Evolutionary conservation across 306 rosid genomes (phyloP), one percentile per base, ranked within the genome.

Genomic region (Fagus crenata): DNA sequence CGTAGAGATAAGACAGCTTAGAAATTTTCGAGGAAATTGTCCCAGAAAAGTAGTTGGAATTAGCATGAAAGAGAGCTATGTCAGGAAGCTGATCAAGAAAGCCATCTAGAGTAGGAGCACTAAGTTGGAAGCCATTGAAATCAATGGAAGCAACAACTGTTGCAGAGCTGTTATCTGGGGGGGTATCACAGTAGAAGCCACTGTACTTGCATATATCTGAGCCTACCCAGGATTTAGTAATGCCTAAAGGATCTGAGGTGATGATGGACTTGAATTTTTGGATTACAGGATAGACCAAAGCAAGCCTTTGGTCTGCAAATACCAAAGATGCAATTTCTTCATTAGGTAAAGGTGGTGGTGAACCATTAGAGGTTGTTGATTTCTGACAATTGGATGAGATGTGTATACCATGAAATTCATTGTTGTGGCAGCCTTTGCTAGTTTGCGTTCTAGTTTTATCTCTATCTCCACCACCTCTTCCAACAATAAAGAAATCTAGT

Each of bases 31-130:
- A 51, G 39, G 96, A 82, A 78, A 93, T 77, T 0, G 93, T 87
- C 78, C 98, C 97, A 1, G 79, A 6, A 28, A 93, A 91, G 15
- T 76, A 87, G 89, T 93, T 93, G 82, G 97, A 86, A 77, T 93
- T 92, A 70, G 96, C 98, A 87, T 90, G 96, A 83, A 92, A 93
- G 11, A 92, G 87, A 77, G 98, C 97, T 67, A 92, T 83, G 76
- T 93, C 96, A 11, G 94, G 93, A 7, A 94, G 93, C 4, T 81
- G 88, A 73, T 94, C 94, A 42, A 94, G 84, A 41, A 94, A 94
- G 49, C 93, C 98, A 53, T 92, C 91, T 3, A 94, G 94, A 7
- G 93, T 81, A 2, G 96, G 77, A 70, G 94, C 96, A 7, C 67
- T 17, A 4, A 92, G 88, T 42, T 84, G 89, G 67, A 94, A 94